These are phyloP conservation scores for Scedosporium dehoogii DNA, from an alignment of 2,329 filamentous ascomycete genomes.

Conservation along the genomic window DNA sequence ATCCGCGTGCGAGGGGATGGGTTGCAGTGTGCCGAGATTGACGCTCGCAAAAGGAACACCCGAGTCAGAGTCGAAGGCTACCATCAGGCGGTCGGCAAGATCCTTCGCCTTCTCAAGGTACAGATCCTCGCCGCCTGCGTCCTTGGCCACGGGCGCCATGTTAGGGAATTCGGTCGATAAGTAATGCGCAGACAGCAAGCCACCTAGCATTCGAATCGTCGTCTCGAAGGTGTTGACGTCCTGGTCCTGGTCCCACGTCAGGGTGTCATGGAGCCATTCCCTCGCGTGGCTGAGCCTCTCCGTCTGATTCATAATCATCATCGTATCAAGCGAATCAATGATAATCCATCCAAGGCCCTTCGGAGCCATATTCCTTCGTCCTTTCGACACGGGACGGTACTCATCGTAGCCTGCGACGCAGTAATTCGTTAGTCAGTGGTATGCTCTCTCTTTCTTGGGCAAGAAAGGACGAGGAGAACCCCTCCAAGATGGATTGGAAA, in stretches of 20 bases:
- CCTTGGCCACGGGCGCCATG: slow-evolving; percentile 64
- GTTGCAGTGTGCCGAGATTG: slow-evolving; percentile 67
- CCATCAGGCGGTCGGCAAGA: slow-evolving; percentile 74
- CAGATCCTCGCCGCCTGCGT: slow-evolving; percentile 76
- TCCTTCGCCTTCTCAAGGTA: slow-evolving; percentile 96
- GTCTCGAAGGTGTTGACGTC: slow-evolving; percentile 98
- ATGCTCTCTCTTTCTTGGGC: too few species aligned
- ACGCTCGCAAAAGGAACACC: slow-evolving; percentile 87
- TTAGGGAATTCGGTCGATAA: slow-evolving; percentile 74
- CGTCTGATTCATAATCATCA: slow-evolving; percentile 98
- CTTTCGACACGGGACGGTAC: slow-evolving; percentile 75
- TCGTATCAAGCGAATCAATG: slow-evolving; percentile 86
- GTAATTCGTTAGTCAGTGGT: background rate
- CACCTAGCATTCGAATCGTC: slow-evolving; percentile 94
- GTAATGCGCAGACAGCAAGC: slow-evolving; percentile 87
- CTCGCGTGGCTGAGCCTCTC: slow-evolving; percentile 73
- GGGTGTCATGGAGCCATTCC: slow-evolving; percentile 72
- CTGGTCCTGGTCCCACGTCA: slow-evolving; percentile 85
- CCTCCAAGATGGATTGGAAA: too few species aligned
- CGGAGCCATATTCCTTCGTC: slow-evolving; percentile 71
- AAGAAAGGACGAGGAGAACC: too few species aligned
- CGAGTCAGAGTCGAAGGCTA: slow-evolving; percentile 78
- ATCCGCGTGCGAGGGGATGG: slow-evolving; percentile 74
- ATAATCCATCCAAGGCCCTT: slow-evolving; percentile 97
- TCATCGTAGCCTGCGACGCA: slow-evolving; percentile 60